phyloP scores from a whole-genome alignment of 148 eudicot genomes.

The Rheum nobile region DNA sequence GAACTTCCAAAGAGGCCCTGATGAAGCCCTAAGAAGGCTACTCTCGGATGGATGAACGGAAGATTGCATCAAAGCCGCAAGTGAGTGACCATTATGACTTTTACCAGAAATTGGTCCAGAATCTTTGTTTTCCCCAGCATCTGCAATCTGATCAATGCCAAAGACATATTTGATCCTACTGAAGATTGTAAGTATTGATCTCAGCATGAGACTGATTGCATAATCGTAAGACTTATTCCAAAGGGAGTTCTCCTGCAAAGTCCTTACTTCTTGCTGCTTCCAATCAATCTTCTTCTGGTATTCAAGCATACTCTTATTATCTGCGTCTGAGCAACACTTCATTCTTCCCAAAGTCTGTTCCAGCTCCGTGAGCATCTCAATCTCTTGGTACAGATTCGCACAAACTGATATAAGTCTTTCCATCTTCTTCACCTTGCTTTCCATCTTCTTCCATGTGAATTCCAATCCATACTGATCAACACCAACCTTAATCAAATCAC shows the following conservation, averaged over 20 bases:
- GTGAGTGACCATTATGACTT: conserved; percentile 30
- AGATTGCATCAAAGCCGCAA: conserved; percentile 35
- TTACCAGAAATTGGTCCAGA: conserved; percentile 22
- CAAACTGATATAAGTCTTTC: conserved; percentile 29
- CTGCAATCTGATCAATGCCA: conserved; percentile 24
- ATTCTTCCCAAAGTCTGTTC: conserved; percentile 44
- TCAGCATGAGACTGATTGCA: conserved; percentile 31
- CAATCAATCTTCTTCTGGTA: conserved; percentile 45
- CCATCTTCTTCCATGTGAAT: conserved; percentile 47
- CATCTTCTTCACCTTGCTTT: conserved; percentile 48
- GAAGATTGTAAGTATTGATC: conserved; percentile 38
- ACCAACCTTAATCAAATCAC: conserved; percentile 29
- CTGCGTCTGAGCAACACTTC: conserved; percentile 25
- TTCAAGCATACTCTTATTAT: conserved; percentile 23
- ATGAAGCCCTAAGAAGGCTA: conserved; percentile 25
- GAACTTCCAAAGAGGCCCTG: conserved; percentile 25
- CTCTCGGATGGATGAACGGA: conserved; percentile 46
- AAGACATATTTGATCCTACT: conserved; percentile 45
- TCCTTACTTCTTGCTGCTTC: conserved; percentile 51
- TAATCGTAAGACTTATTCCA: conserved; percentile 58
- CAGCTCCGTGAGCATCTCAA: conserved; percentile 44
- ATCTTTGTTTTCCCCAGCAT: conserved; percentile 16
- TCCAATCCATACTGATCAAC: conserved; percentile 36
- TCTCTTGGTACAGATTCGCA: conserved; percentile 48
- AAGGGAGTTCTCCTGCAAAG: conserved; percentile 39